These are phyloP conservation scores for Anisodus acutangulus DNA, from an alignment of 257 asterid species.

Conservation along the genomic window DNA sequence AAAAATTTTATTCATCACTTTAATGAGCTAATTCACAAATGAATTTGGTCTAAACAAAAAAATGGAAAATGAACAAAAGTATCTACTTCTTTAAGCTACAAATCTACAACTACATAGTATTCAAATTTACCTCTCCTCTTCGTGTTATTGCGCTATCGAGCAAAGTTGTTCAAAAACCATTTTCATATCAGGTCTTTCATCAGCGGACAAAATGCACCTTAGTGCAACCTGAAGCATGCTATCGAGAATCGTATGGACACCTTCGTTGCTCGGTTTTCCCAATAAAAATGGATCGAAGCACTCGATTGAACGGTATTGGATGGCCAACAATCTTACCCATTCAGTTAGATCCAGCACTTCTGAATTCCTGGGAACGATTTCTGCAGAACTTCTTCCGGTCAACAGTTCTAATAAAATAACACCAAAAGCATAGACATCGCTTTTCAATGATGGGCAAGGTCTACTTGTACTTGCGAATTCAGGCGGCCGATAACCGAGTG, in stretches of 20 bases:
- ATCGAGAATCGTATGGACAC: slow-evolving; percentile 42
- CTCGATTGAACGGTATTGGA: slow-evolving; percentile 55
- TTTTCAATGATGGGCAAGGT: slow-evolving; percentile 83
- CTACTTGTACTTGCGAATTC: slow-evolving; percentile 76
- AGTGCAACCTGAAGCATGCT: slow-evolving; percentile 66
- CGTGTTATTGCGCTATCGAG: slow-evolving; percentile 35
- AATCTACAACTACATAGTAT: neutral
- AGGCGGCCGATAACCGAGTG: slow-evolving; percentile 87
- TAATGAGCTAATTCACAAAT: slow-evolving; percentile 6
- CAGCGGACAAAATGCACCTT: slow-evolving; percentile 75
- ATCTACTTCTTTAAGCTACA: slow-evolving; percentile 26
- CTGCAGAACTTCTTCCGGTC: slow-evolving; percentile 71
- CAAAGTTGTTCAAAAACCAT: slow-evolving; percentile 72
- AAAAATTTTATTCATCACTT: neutral
- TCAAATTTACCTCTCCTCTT: slow-evolving; percentile 26
- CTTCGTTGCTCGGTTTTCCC: slow-evolving; percentile 36
- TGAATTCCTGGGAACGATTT: slow-evolving; percentile 54
- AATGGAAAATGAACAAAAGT: slow-evolving; percentile 23
- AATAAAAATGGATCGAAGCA: slow-evolving; percentile 57
- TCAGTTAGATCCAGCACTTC: slow-evolving; percentile 67
- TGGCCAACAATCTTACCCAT: slow-evolving; percentile 74
- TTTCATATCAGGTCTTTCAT: slow-evolving; percentile 78
- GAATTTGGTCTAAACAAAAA: slow-evolving; percentile 27
- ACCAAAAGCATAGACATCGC: slow-evolving; percentile 85
- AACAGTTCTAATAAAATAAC: slow-evolving; percentile 71